Evolutionary conservation across 768 basidiomycete species (phyloP), one percentile per base, ranked within the genome.

Genomic region (Naganishia friedmannii): DNA sequence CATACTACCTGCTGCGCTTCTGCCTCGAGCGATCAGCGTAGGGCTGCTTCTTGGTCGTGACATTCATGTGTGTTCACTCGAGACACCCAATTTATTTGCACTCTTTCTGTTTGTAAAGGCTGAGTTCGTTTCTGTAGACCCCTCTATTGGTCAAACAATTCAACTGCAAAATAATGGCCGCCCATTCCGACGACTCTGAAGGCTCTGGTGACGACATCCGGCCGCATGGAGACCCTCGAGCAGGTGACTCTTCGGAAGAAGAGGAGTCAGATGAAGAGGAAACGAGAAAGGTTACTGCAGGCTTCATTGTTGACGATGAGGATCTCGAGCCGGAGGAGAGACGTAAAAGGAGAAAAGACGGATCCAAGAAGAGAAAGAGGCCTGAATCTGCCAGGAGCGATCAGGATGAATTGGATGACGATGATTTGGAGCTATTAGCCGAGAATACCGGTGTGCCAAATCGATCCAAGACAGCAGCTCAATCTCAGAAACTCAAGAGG

Each of bases 261-360:
- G 56, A 69, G 51, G 68, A 69, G 31, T 28, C 31, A 8, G 68
- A 69, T 17, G 56, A 69, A 51, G 68, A 69, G n/a, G 68, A 69
- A 53, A 51, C 12, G 46, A 23, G 32, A n/a, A 60, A 86, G 68
- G 87, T 96, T 68, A 84, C 87, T 63, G 90, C 93, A 60, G 93
- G 91, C 0, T 96, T 97, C 78, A 96, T 97, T 75, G 93, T 93
- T 68, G 90, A 89, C 68, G 89, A 90, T 10, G 92, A 54, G 13
- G 72, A 66, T 39, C 60, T 68, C 21, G 72, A 65, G 21, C 51
- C 60, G 66, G 66, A 67, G 73, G 74, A 37, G 87, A 86, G 17
- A 87, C 86, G 23, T 85, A 86, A 3, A 84, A 86, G 53, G 84
- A 85, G 45, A 51, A 54, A 51, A 29, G 71, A 29, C 69, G 72